Evolutionary conservation across 352 stramenopile genomes (phyloP).

Genomic region (Pilasporangium apinafurcum): DNA sequence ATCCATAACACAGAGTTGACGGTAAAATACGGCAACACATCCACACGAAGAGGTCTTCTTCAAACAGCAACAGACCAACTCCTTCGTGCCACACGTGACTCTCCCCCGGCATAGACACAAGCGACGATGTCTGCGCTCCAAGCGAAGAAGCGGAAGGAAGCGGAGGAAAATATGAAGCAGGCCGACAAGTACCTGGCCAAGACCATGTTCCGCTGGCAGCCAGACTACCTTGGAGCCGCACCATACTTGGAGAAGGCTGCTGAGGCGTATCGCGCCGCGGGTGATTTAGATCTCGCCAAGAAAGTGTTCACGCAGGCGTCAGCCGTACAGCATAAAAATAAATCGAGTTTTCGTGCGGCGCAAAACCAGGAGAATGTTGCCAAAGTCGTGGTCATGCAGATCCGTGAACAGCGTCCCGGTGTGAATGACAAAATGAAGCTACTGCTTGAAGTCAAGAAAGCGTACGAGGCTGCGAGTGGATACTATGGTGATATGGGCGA

Average conservation of each 20-base stretch:
- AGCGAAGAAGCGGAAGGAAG: constrained; percentile 45
- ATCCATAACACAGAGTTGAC: too few species aligned
- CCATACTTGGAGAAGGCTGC: constrained; percentile 68
- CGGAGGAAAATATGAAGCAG: constrained; percentile 35
- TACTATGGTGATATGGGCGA: constrained; percentile 81
- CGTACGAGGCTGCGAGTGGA: constrained; percentile 54
- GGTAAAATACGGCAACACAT: too few species aligned
- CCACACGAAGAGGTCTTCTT: too few species aligned
- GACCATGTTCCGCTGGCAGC: constrained; percentile 61
- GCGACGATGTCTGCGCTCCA: constrained; percentile 19
- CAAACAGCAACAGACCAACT: too few species aligned
- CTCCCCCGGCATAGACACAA: too few species aligned
- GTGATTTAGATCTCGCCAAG: constrained; percentile 59
- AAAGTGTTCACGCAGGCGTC: constrained; percentile 49
- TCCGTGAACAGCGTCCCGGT: constrained; percentile 40
- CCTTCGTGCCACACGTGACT: too few species aligned
- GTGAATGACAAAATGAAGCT: constrained; percentile 18
- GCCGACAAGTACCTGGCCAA: constrained; percentile 50
- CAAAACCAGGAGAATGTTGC: constrained; percentile 74
- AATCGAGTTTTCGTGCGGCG: constrained; percentile 63
- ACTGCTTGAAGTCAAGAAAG: constrained; percentile 37
- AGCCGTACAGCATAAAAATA: constrained; percentile 63
- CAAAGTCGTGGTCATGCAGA: constrained; percentile 63
- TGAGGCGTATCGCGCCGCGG: constrained; percentile 57
- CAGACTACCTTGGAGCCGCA: constrained; percentile 66